Evolutionary conservation across 352 stramenopile genomes (phyloP).

Genomic region (Phytophthora tubulina): DNA sequence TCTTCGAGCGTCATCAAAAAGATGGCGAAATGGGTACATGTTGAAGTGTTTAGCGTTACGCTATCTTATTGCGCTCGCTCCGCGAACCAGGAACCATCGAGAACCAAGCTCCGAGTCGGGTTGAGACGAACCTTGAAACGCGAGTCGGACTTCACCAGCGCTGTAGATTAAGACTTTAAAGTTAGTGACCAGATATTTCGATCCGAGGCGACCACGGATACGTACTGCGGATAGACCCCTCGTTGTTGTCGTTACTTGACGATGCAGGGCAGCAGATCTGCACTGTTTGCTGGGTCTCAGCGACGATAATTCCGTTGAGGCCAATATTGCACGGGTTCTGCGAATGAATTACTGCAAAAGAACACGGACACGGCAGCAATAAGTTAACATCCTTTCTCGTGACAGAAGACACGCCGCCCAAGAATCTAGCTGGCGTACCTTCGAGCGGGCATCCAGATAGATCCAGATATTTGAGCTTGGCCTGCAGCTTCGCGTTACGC

Average conservation of each 20-base stretch:
- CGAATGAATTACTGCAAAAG: conserved; percentile 58
- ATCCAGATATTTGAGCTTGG: conserved; percentile 71
- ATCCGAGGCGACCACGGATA: neutral
- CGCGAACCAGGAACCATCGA: conserved; percentile 64
- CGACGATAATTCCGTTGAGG: conserved; percentile 62
- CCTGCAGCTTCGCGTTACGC: conserved; percentile 45
- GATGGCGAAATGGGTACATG: conserved; percentile 15
- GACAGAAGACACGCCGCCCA: neutral
- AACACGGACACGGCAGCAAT: conserved; percentile 1
- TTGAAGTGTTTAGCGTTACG: neutral
- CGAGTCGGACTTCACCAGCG: conserved; percentile 56
- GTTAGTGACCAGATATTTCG: neutral
- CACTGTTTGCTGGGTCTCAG: conserved; percentile 67
- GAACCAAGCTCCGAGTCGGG: conserved; percentile 44
- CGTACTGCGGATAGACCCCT: conserved; percentile 67
- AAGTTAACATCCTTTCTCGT: neutral
- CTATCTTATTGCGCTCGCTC: conserved; percentile 31
- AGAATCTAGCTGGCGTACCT: conserved; percentile 41
- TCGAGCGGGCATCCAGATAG: conserved; percentile 75
- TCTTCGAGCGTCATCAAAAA: neutral
- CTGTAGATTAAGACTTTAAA: conserved; percentile 30
- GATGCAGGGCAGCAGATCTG: conserved; percentile 61
- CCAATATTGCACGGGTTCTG: conserved; percentile 69
- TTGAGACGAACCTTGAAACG: conserved; percentile 54
- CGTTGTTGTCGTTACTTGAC: conserved; percentile 3